A percentile compares a stretch with the other conserved stretches of the same genome.
These are phyloP conservation scores for Delonix regia DNA, from an alignment of 306 rosid genomes.

Conservation along the genomic window DNA sequence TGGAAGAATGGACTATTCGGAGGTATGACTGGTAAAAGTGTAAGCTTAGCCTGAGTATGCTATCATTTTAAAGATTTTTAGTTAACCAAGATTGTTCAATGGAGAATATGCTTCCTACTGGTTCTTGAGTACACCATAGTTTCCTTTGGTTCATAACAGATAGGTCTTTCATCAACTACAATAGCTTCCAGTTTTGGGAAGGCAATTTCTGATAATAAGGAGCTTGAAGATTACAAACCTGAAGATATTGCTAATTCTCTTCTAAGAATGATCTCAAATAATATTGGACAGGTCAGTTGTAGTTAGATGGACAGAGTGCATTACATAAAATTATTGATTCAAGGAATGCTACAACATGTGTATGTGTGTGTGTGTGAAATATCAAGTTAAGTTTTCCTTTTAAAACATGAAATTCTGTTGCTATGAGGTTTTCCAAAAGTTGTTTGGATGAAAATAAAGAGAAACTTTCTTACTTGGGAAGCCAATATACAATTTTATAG, in stretches of 20 bases:
- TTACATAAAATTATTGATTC: constrained; percentile 7
- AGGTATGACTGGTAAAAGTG: constrained; percentile 55
- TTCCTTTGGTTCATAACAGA: constrained; percentile 51
- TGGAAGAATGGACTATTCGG: constrained; percentile 84
- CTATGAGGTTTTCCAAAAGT: neutral
- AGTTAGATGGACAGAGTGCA: neutral
- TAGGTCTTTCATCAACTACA: constrained; percentile 82
- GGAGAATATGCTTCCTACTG: constrained; percentile 12
- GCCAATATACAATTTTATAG: neutral
- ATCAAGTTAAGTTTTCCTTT: too few species aligned
- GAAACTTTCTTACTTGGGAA: neutral
- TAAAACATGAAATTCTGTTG: too few species aligned
- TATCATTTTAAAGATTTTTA: neutral
- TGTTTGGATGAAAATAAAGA: neutral
- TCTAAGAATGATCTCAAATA: constrained; percentile 90
- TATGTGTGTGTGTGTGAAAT: neutral
- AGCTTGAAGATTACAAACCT: constrained; percentile 73
- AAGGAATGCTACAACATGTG: too few species aligned
- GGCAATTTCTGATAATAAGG: constrained; percentile 78
- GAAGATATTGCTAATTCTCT: constrained; percentile 93
- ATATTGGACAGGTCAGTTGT: constrained; percentile 83
- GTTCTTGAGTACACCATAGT: constrained; percentile 30
- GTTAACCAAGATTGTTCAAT: constrained; percentile 5
- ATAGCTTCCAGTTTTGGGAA: constrained; percentile 99
- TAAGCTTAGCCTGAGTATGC: constrained; percentile 10